Base-by-base conservation (phyloP, 179 eudicot species). In the Sideroxylon spinosum region DNA sequence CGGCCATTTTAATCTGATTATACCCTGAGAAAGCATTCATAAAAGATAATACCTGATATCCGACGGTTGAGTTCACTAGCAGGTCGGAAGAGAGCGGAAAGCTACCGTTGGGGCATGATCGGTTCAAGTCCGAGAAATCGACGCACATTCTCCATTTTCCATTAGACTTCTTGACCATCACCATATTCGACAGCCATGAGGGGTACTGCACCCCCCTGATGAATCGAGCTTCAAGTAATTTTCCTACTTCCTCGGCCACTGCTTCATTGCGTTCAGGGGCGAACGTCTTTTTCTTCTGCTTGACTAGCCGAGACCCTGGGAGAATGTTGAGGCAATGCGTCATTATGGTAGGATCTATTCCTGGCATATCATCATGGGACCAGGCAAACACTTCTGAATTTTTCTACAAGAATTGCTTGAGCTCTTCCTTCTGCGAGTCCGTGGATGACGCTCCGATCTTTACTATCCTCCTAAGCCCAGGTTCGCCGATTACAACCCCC, bases 361-460 rank as follows among this genome's bases (percentile, higher is more conserved):
- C 22, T 14, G 0, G 61, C 61, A 57, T 57, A 1, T 57, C 61
- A 1, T 16, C 3, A 11, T 16, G 20, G 0, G 61, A 14, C 61
- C 61, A 57, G n/a, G 61, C 61, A 16, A 57, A 57, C 4, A 57
- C 7, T 0, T 57, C 61, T 0, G 2, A 1, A 22, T 59, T 20
- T 2, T 12, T 20, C 19, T 4, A 16, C 4, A 17, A n/a, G 63
- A 59, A n/a, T 3, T 11, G 6, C 52, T 4, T 4, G 9, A 5
- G 0, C 9, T 0, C 0, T 0, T 2, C 9, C 14, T n/a, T 28
- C 7, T 2, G 0, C 8, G 0, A 4, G 8, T 12, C 9, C 3
- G 4, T 16, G 0, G 13, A 3, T 5, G 0, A 7, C 7, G 4
- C 0, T 4, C 44, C 4, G 14, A 11, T 26, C 69, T 26, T 65